Evolutionary conservation across 305 asterid species (phyloP).

Genomic region (Fraxinus xanthoxyloides): DNA sequence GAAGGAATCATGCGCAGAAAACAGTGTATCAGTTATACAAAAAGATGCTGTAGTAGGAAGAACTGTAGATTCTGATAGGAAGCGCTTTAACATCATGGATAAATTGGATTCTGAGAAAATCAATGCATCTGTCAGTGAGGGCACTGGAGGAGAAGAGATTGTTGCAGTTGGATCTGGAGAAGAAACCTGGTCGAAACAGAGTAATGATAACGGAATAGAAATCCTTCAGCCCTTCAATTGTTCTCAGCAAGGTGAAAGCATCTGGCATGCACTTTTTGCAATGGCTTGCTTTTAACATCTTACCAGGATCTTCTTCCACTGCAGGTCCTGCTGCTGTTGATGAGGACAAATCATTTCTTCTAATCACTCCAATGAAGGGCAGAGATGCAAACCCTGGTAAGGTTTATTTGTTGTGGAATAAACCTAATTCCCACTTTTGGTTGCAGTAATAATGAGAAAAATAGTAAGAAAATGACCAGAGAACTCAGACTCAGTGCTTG

Average conservation of each 20-base stretch:
- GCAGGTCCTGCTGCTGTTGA: conserved; percentile 17
- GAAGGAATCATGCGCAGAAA: not conserved
- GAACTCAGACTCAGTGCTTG: not conserved
- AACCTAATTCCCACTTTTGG: not conserved
- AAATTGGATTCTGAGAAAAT: not conserved
- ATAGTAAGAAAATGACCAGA: not conserved
- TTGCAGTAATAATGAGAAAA: not conserved
- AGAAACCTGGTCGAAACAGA: not conserved
- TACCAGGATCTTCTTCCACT: conserved; percentile 9
- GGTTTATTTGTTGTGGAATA: not conserved
- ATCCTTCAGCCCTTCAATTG: not conserved
- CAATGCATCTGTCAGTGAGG: not conserved
- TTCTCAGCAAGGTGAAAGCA: conserved; percentile 1
- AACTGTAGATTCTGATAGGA: not conserved
- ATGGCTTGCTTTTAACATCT: not conserved
- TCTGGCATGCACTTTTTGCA: not conserved
- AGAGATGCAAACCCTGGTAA: conserved; percentile 13
- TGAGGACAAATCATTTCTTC: conserved; percentile 2
- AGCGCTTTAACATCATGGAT: not conserved
- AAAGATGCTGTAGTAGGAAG: not conserved
- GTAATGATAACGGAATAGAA: not conserved
- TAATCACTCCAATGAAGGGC: not conserved
- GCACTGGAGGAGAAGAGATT: not conserved
- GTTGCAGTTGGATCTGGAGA: not conserved
- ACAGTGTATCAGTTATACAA: not conserved